Conservation (phyloP, 164 flowering plant genomes). For the Aristolochia fimbriata region DNA sequence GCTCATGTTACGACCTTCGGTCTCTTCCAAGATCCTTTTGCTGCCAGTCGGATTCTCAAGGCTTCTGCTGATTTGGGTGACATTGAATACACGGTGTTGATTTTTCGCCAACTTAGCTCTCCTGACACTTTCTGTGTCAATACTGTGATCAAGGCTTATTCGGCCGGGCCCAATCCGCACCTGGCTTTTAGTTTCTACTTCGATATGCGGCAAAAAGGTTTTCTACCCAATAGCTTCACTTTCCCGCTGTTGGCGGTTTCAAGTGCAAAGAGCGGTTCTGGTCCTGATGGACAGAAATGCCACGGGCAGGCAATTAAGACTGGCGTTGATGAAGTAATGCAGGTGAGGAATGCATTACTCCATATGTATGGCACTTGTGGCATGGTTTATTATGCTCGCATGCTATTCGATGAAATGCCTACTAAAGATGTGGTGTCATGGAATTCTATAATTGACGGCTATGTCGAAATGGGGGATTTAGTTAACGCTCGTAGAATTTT, state of each 20-base stretch:
- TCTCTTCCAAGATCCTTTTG: conserved; percentile 28
- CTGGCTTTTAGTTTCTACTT: conserved; percentile 37
- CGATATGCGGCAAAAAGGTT: conserved; percentile 32
- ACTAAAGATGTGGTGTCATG: conserved; percentile 47
- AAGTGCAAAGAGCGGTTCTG: conserved; percentile 26
- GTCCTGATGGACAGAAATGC: conserved; percentile 29
- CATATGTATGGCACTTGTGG: conserved; percentile 50
- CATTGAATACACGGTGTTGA: conserved; percentile 26
- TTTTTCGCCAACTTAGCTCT: conserved; percentile 24
- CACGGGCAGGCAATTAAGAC: conserved; percentile 54
- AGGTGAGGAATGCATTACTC: conserved; percentile 49
- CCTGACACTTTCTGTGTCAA: conserved; percentile 44
- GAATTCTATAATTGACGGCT: conserved; percentile 46
- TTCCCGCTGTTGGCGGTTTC: conserved; percentile 39
- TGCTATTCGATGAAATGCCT: conserved; percentile 43
- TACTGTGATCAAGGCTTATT: conserved; percentile 39
- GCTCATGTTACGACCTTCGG: conserved; percentile 43
- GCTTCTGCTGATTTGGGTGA: conserved; percentile 25
- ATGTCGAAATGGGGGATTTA: conserved; percentile 28
- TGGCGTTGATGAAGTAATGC: conserved; percentile 39
- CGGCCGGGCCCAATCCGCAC: conserved; percentile 19
- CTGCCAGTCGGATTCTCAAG: conserved; percentile 34
- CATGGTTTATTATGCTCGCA: conserved; percentile 23
- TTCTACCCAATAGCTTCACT: conserved; percentile 41
- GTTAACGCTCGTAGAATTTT: conserved; percentile 34